phyloP scores from a whole-genome alignment of 202 grass and related monocot genomes.

The Schoenoplectus triqueter region DNA sequence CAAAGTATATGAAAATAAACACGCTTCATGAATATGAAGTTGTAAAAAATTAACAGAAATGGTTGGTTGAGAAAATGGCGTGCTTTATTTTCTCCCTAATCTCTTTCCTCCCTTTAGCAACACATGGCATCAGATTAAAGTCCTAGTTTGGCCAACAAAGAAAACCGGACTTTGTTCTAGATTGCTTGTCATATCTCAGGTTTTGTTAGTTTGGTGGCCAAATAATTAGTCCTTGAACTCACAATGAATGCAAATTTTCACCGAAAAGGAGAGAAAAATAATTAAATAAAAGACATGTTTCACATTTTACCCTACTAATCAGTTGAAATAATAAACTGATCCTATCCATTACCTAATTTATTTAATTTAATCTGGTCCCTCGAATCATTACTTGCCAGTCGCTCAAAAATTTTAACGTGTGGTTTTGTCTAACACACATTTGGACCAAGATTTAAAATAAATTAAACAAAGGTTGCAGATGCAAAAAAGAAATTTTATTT shows the following conservation, averaged over 20 bases:
- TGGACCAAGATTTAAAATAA: conserved; percentile 2
- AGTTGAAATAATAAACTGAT: background rate
- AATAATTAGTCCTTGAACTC: background rate
- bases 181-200: background rate
- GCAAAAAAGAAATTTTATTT: background rate
- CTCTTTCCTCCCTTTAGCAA: background rate
- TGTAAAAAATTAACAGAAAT: background rate
- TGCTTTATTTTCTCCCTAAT: background rate
- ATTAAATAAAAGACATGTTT: background rate
- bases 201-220: conserved; percentile 26
- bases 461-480: background rate
- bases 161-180: background rate
- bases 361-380: no score
- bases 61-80: background rate
- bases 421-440: background rate
- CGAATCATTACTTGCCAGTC: background rate
- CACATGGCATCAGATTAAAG: conserved; percentile 21
- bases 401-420: background rate
- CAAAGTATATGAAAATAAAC: background rate
- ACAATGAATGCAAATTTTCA: background rate
- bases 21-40: no score
- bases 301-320: background rate
- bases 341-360: background rate
- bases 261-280: background rate
- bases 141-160: conserved; percentile 33